Evolutionary conservation across 768 basidiomycete species (phyloP), one percentile per base, ranked within the genome.

Genomic region (Asterophora lycoperdoides): DNA sequence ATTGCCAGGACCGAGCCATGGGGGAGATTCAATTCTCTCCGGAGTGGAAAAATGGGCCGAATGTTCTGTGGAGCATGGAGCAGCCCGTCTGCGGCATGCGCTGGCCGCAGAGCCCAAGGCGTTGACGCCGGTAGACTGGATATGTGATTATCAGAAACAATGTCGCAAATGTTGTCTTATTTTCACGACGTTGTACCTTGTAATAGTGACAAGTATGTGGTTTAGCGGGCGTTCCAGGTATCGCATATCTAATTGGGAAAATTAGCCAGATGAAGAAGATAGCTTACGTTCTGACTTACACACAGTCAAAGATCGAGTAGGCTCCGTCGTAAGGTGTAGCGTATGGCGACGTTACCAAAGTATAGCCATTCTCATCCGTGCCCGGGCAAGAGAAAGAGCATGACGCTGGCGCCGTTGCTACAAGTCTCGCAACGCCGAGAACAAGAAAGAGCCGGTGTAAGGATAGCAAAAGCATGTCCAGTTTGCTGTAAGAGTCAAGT

Each of bases 251-350:
- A 39, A 17, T 38, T 11, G 40, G 4, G 33, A 4, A 14, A 8
- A 23, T 38, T 14, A 20, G 36, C 8, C 5, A 38, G 28, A 2
- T 32, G 30, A 8, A 13, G 20, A 11, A 15, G 29, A 17, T 30
- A 20, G n/a, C n/a, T 2, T 17, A 8, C 23, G 32, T n/a, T 8
- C 7, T 26, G 8, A 49, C 55, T 40, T 49, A 61, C 56, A 61
- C 44, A 38, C 60, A 61, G 17, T 61, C 60, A 39, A 61, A 61
- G 19, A 61, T 53, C 9, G 60, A 59, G 35, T 57, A 61, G 14
- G 57, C 44, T 1, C 49, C 55, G 9, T 54, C 51, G 28, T 59
- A 57, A 2, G 50, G 32, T 26, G 52, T 43, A 4, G 60, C 54
- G 15, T 51, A n/a, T 10, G 48, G 42, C 7, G 45, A 47, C 15